phyloP scores from a whole-genome alignment of 768 basidiomycete genomes.

The Albatrellus ellisii region DNA sequence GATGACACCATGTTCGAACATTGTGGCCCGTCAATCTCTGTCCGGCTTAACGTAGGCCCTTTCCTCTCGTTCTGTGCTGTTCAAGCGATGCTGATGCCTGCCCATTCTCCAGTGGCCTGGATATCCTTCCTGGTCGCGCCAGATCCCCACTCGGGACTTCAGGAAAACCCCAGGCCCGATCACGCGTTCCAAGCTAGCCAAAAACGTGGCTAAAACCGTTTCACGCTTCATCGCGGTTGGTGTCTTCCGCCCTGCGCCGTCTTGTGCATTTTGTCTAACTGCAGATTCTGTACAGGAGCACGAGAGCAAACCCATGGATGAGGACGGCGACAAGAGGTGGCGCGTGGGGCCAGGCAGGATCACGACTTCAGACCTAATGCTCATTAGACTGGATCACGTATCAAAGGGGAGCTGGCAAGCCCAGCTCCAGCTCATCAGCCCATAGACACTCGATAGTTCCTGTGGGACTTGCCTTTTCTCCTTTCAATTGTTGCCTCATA shows the following conservation, averaged over 20 bases:
- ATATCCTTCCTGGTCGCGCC: slow-evolving; percentile 64
- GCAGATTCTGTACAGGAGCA: slow-evolving; percentile 27
- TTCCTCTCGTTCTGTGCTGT: slow-evolving; percentile 1
- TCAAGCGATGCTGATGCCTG: slow-evolving; percentile 6
- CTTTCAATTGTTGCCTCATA: background rate
- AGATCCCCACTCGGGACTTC: slow-evolving; percentile 76
- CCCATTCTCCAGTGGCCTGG: slow-evolving; percentile 61
- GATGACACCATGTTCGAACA: slow-evolving; percentile 58
- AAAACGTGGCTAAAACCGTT: slow-evolving; percentile 69
- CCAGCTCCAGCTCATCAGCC: slow-evolving; percentile 39
- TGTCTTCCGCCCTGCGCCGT: slow-evolving; percentile 4
- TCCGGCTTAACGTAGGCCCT: slow-evolving; percentile 51
- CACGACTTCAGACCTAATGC: slow-evolving; percentile 50
- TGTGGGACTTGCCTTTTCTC: too few relatives aligned
- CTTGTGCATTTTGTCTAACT: background rate
- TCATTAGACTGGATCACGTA: slow-evolving; percentile 74
- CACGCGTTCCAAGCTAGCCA: slow-evolving; percentile 62
- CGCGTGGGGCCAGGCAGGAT: slow-evolving; percentile 44
- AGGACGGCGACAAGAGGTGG: slow-evolving; percentile 49
- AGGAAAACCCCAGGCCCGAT: slow-evolving; percentile 67
- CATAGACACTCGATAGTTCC: too few relatives aligned
- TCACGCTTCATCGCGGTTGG: slow-evolving; percentile 52
- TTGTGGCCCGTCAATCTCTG: slow-evolving; percentile 70
- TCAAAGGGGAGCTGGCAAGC: slow-evolving; percentile 79
- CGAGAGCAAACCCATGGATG: slow-evolving; percentile 40